Base-by-base conservation (phyloP, 768 basidiomycete genomes). In the Tricholoma sp. region DNA sequence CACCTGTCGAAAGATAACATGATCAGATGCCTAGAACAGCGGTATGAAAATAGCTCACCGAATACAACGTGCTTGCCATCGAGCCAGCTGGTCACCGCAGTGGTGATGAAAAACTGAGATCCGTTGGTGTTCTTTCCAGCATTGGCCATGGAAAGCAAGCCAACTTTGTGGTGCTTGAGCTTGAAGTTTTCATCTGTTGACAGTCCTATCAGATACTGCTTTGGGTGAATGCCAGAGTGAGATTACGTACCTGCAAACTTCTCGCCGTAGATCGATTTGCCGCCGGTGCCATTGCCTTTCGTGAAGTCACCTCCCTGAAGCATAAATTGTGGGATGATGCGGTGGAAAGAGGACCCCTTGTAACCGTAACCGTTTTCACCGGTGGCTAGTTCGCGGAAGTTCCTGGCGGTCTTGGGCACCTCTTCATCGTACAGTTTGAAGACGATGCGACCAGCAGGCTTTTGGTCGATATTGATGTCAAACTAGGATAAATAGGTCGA, bases 271-370 rank as follows among this genome's bases (percentile, higher is more conserved):
- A 89, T 89, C 24, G 85, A 88, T 72, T 85, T 89, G 49, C 90
- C 91, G 57, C 90, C 91, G 9, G 88, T 89, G 13, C 90, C 90
- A 57, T 88, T 74, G 29, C 70, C 66, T 15, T 56, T 63, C 60
- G 86, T 88, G 70, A 96, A 96, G 68, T 94, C 92, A 55, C 94
- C 94, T 24, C 91, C 93, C 70, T 95, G 93, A 56, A 92, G 78
- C 90, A 93, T 93, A 74, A 93, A 94, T 41, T 66, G 42, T 17
- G 88, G 88, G 66, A 94, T 92, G 65, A 94, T 74, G 60, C 92
- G 88, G 71, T 94, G 92, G 83, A 94, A 94, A 0, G 37, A 20
- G 18, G 75, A 76, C 15, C 83, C 86, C 50, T 69, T 49, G 74
- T 95, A 98, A 47, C 91, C 88, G 56, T 72, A 91, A 4, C 89